Evolutionary conservation across 305 asterid species (phyloP), one percentile per base, ranked within the genome.

Genomic region (Fraxinus latifolia): DNA sequence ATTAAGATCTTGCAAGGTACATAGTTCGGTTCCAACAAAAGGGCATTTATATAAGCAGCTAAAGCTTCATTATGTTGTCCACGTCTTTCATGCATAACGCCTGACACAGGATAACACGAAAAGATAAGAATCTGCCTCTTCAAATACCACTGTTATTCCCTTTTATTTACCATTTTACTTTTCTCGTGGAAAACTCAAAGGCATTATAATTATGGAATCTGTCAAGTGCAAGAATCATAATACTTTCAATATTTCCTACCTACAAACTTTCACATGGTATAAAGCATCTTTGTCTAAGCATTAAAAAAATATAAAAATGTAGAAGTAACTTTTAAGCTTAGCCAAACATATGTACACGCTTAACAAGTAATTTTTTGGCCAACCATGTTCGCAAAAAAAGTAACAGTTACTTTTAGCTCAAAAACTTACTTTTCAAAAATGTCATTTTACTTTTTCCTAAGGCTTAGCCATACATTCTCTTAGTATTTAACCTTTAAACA

Each of bases 1-100:
- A 94, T 82, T 82, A 88, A 82, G 71, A 95, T 89, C 93, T 94
- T 94, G 94, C 93, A 86, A 68, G 98, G 97, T 37, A 91, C 99
- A 42, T 92, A 86, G 47, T 84, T 88, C 6, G 97, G 97, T 67
- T 95, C 97, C 91, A 94, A 68, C 74, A 95, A 76, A 79, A 95
- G 93, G 78, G 94, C 94, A 77, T 89, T 92, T 77, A 87, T 78
- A 34, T 89, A 94, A 50, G 95, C 87, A 75, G 93, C 86, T 88
- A 94, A 81, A 53, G 98, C 97, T 80, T 91, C 91, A 0, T 77
- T 77, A 27, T 33, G 53, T 76, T 87, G 87, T n/a, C 97, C 99
- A 68, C 88, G 93, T 70, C 87, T 91, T 88, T 93, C 97, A 31
- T 86, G 91, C 90, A 96, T 90, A 55, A 89, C 74, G 75, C 98